Percentiles rank a stretch among this genome's conserved stretches.
Conservation (phyloP, 225 moss, liverwort and hornwort genomes). For the Marchantia paleacea region DNA sequence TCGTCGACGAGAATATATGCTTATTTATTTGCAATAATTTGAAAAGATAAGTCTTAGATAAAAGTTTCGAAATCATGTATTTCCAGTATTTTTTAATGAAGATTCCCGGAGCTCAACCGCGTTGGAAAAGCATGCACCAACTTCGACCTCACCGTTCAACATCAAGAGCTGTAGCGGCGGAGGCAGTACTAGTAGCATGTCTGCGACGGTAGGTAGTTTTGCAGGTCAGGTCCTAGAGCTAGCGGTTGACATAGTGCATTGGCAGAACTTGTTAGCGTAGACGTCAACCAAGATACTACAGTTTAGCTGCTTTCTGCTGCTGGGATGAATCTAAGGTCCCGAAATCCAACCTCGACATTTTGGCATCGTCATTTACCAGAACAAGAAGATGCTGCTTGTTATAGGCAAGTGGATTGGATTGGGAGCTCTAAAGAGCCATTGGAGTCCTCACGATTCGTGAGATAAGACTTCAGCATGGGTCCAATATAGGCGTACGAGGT, state of each 20-base stretch:
- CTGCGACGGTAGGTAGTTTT: background rate
- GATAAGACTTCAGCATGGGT: no score
- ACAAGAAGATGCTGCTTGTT: background rate
- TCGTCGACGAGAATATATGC: background rate
- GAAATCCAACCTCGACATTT: background rate
- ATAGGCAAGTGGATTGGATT: background rate
- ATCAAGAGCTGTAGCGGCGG: background rate
- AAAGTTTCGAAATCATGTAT: background rate
- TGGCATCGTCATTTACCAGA: background rate
- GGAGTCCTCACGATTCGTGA: no score
- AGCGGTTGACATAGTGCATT: background rate
- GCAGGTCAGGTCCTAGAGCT: background rate
- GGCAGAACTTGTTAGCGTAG: background rate
- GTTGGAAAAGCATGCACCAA: background rate
- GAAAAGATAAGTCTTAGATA: no score
- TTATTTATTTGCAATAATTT: background rate
- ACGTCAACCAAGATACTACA: background rate
- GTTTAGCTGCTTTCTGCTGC: background rate
- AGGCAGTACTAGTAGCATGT: background rate
- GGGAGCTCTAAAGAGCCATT: background rate
- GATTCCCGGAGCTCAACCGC: background rate
- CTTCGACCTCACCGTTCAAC: background rate
- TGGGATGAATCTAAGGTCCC: background rate
- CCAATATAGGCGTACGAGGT: no score
- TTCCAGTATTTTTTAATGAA: background rate